Percentiles rank a stretch among this genome's conserved stretches.
Conservation (phyloP, 176 grass and related monocot species). For the Bolboschoenus planiculmis region DNA sequence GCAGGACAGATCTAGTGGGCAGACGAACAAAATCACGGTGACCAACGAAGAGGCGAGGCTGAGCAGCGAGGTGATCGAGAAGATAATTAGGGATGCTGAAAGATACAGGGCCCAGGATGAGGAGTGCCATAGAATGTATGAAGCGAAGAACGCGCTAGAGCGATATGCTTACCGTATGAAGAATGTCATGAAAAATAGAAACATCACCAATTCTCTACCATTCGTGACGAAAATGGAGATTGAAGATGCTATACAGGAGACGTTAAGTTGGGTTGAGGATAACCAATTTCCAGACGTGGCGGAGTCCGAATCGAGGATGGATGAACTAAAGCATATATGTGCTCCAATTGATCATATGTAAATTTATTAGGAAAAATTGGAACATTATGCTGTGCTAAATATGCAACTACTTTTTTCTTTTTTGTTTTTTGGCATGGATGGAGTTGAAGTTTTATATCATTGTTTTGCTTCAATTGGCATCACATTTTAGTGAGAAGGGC, state of each 20-base stretch:
- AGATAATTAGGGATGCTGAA: background rate
- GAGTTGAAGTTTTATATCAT: background rate
- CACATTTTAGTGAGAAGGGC: too few species aligned
- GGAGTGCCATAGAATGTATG: background rate
- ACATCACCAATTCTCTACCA: background rate
- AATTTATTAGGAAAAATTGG: slow-evolving; percentile 14
- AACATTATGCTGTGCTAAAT: slow-evolving; percentile 5
- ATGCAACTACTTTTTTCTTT: background rate
- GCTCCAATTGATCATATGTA: slow-evolving; percentile 8
- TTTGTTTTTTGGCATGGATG: background rate
- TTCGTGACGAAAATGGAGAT: background rate
- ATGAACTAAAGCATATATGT: background rate
- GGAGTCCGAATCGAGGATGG: background rate
- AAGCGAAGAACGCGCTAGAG: background rate
- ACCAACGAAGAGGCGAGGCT: background rate
- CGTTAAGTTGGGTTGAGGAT: background rate
- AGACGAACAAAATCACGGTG: background rate
- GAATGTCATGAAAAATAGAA: background rate
- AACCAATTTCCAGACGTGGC: background rate
- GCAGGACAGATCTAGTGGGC: background rate
- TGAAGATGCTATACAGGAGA: background rate
- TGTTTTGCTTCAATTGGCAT: too few species aligned
- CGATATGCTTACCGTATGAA: background rate
- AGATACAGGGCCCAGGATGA: background rate
- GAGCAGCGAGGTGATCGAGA: background rate